These are phyloP conservation scores for Sideroxylon spinosum DNA, from an alignment of 179 eudicot genomes.

Conservation along the genomic window DNA sequence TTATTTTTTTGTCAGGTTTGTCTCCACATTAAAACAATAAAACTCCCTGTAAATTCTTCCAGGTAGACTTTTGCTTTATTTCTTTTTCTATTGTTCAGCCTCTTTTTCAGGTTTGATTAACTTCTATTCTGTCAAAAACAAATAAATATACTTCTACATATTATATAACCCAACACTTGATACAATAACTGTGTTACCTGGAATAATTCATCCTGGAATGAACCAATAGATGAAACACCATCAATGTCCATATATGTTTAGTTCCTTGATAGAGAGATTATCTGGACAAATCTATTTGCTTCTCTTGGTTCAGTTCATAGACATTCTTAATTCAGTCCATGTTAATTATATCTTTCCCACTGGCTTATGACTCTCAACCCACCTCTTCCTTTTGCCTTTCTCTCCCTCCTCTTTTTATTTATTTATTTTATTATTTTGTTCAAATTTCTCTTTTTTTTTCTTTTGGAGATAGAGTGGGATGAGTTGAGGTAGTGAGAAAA, in stretches of 20 bases:
- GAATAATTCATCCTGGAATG: neutral
- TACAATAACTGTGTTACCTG: neutral
- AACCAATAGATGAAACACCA: no score
- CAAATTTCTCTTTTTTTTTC: no score
- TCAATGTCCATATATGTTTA: no score
- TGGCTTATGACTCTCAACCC: no score
- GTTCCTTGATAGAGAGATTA: no score
- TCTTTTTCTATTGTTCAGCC: neutral
- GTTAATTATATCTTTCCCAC: no score
- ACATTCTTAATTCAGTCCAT: no score
- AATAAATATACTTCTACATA: neutral
- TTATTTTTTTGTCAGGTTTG: slow-evolving; percentile 57
- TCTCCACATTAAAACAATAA: slow-evolving; percentile 60
- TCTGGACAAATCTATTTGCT: no score
- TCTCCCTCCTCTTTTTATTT: neutral
- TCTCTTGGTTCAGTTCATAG: no score
- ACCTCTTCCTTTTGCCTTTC: no score
- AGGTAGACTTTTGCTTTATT: slow-evolving; percentile 40
- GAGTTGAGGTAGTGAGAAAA: no score
- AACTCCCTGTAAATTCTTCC: slow-evolving; percentile 45
- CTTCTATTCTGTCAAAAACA: neutral
- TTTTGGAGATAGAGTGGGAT: no score
- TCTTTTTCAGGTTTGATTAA: neutral
- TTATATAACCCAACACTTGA: neutral
- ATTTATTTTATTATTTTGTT: neutral